Conservation (phyloP, 2,329 filamentous ascomycete species). For the Fusarium falciforme region DNA sequence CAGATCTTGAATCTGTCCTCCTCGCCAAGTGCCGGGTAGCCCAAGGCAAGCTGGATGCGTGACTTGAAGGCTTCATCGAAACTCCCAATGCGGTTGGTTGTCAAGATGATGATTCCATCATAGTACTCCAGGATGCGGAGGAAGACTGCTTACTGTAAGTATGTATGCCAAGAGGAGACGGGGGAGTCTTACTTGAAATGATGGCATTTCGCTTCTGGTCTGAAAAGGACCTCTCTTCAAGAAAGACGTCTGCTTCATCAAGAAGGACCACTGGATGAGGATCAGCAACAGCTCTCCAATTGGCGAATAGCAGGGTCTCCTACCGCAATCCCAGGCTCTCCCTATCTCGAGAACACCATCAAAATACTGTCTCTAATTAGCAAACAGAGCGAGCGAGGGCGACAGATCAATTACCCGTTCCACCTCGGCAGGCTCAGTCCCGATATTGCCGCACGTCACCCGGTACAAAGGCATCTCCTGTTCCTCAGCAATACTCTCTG, state of each 20-base stretch:
- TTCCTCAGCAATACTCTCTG: slow-evolving; percentile 28
- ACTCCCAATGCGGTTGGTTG: slow-evolving; percentile 57
- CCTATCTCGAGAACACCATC: slow-evolving; percentile 24
- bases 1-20: slow-evolving; percentile 43
- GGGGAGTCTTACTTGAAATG: slow-evolving; percentile 9
- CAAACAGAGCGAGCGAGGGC: too few species aligned
- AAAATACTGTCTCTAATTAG: too few species aligned
- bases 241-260: slow-evolving; percentile 22
- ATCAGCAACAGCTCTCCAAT: not conserved
- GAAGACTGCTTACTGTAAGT: slow-evolving; percentile 47
- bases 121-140: slow-evolving; percentile 56
- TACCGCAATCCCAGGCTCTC: slow-evolving; percentile 26
- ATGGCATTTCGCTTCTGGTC: slow-evolving; percentile 7
- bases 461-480: slow-evolving; percentile 30
- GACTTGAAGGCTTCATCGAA: slow-evolving; percentile 60
- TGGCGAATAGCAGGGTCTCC: not conserved
- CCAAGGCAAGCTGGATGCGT: slow-evolving; percentile 46
- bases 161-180: not conserved
- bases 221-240: slow-evolving; percentile 9
- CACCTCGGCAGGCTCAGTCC: slow-evolving; percentile 26
- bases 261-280: not conserved
- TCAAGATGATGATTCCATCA: slow-evolving; percentile 56
- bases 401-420: slow-evolving; percentile 1
- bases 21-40: slow-evolving; percentile 45
- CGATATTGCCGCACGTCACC: slow-evolving; percentile 34